Conservation (phyloP, 2,329 filamentous ascomycete genomes). For the Ophiostoma himal-ulmi region DNA sequence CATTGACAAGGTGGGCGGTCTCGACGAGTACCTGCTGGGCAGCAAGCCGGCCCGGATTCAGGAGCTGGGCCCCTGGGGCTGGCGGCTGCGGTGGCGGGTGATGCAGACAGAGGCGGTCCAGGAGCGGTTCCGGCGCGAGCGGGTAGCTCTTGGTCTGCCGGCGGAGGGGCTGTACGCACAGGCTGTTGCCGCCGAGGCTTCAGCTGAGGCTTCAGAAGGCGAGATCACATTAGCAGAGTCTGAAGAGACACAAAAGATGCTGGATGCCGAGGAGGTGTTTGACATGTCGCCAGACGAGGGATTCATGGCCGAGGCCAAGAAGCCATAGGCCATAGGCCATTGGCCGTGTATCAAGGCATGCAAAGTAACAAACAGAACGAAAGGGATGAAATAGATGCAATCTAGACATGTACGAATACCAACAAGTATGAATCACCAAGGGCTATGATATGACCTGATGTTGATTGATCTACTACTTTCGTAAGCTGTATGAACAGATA, state of each 20-base stretch:
- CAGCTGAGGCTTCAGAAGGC: slow-evolving; percentile 23
- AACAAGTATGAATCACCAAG: not conserved
- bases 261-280: slow-evolving; percentile 42
- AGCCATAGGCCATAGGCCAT: not conserved
- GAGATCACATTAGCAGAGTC: slow-evolving; percentile 30
- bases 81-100: slow-evolving; percentile 82
- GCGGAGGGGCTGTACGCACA: slow-evolving; percentile 33
- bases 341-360: not conserved
- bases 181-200: slow-evolving; percentile 26
- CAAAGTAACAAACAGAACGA: not conserved
- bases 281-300: slow-evolving; percentile 37
- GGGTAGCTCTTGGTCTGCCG: slow-evolving; percentile 59
- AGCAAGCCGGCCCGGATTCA: slow-evolving; percentile 70
- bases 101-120: slow-evolving; percentile 69
- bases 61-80: slow-evolving; percentile 83
- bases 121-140: slow-evolving; percentile 59
- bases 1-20: slow-evolving; percentile 77
- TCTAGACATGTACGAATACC: slow-evolving; percentile 1
- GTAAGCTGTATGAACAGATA: not conserved
- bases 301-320: slow-evolving; percentile 32
- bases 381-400: not conserved
- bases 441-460: not conserved
- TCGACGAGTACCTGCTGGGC: slow-evolving; percentile 87
- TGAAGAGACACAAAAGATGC: slow-evolving; percentile 35
- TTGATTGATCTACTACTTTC: not conserved